Base-by-base conservation (phyloP, 441 rosid species). In the Brassica hybrid region DNA sequence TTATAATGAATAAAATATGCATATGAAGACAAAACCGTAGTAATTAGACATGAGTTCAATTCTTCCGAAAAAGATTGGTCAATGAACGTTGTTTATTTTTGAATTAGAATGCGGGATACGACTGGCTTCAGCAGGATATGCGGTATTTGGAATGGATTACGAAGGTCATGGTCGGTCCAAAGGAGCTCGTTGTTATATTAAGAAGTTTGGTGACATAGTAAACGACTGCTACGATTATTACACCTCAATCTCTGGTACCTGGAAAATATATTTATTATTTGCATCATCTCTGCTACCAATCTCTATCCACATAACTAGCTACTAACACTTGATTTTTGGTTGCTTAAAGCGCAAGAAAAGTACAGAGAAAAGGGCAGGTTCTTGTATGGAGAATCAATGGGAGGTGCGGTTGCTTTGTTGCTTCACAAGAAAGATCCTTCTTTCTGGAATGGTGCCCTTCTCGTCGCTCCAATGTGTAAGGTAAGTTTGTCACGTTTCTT, bases 391-490 rank as follows among this genome's bases (percentile, higher is more conserved):
- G 99, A 96, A 75, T 96, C 98, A 7, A 94, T 96, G 99, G 99
- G 98, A 78, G 99, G 98, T 48, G 99, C 99, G 5, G 98, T 96
- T 57, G 79, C 96, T 61, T 77, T 96, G 38, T 83, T 96, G 41
- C 88, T 96, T 18, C 98, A 94, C 86, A 88, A 79, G 82, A 96
- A 89, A 80, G 90, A 90, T 74, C 96, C 97, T 6, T 23, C 85
- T 34, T 88, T 94, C 54, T 96, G 95, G 88, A 87, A 90, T 2
- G 99, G 98, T 21, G 97, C 96, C 4, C 80, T 94, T 64, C 96
- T 96, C n/a, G 94, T 90, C 23, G 99, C 99, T n/a, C 99, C 99
- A 6, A 96, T 96, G 99, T 96, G 99, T 69, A 96, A 94, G 99
- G 99, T 50, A n/a, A n/a, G n/a, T n/a, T 65, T 7, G n/a, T 93